A percentile compares a stretch with the other conserved stretches of the same genome.
phyloP scores from a whole-genome alignment of 176 grass and related monocot species.

The Paspalum vaginatum region DNA sequence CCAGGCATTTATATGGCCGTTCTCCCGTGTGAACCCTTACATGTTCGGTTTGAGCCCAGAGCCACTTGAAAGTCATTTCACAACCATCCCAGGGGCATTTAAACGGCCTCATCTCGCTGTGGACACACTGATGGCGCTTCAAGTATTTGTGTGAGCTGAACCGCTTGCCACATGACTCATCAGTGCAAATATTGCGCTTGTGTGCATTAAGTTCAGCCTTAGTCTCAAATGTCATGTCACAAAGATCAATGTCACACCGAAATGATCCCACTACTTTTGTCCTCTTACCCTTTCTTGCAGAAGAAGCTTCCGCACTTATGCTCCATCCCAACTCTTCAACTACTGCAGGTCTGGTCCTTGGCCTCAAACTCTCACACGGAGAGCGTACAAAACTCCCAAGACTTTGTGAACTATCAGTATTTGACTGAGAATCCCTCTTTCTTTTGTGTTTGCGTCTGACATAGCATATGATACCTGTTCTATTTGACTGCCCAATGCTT shows the following conservation, averaged over 20 bases:
- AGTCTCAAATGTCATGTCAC: conserved; percentile 51
- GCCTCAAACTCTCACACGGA: conserved; percentile 86
- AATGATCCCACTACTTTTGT: conserved; percentile 19
- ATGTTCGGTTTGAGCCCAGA: conserved; percentile 79
- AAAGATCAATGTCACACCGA: conserved; percentile 52
- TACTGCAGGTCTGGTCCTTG: conserved; percentile 46
- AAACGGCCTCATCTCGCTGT: conserved; percentile 70
- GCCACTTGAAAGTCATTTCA: conserved; percentile 73
- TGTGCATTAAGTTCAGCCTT: conserved; percentile 61
- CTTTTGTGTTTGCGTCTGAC: conserved; percentile 60
- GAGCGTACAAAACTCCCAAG: conserved; percentile 58
- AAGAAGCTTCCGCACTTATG: conserved; percentile 1
- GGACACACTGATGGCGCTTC: conserved; percentile 67
- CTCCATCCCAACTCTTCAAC: conserved; percentile 22
- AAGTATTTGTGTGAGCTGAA: conserved; percentile 73
- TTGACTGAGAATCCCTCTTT: conserved; percentile 27
- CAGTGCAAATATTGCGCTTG: conserved; percentile 61
- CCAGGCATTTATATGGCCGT: conserved; percentile 56
- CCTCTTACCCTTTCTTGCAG: conserved; percentile 31
- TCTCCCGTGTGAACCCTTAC: conserved; percentile 71
- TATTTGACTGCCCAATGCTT: conserved; percentile 47
- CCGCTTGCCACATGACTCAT: conserved; percentile 69
- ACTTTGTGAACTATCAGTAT: conserved; percentile 23
- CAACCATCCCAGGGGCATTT: conserved; percentile 81
- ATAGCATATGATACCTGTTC: conserved; percentile 68